phyloP scores from a whole-genome alignment of 306 rosid genomes.

The Cucurbita maxima region DNA sequence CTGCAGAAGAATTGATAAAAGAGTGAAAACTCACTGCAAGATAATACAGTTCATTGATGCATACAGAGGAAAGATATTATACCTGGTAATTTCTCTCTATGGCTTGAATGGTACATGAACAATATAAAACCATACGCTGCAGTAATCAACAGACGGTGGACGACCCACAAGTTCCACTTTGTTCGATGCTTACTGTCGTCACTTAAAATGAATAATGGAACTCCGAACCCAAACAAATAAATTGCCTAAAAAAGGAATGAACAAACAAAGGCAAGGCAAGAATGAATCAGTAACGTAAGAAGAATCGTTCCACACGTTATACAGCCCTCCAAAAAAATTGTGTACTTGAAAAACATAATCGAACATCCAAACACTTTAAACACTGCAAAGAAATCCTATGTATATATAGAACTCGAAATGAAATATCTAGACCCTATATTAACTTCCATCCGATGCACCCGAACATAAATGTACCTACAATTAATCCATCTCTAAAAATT shows the following conservation, averaged over 20 bases:
- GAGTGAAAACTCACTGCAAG: background rate
- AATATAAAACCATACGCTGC: slow-evolving; percentile 53
- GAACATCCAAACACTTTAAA: background rate
- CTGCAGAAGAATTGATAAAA: slow-evolving; percentile 28
- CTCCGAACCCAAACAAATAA: slow-evolving; percentile 64
- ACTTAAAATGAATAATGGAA: slow-evolving; percentile 59
- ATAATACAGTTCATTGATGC: background rate
- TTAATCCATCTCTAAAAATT: background rate
- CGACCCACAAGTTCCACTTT: slow-evolving; percentile 84
- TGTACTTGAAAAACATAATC: background rate
- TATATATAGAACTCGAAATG: background rate
- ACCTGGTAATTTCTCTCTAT: slow-evolving; percentile 92
- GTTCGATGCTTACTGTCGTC: slow-evolving; percentile 21
- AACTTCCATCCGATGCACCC: background rate
- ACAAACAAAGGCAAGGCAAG: slow-evolving; percentile 9
- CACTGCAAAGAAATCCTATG: background rate
- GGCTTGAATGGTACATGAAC: slow-evolving; percentile 82
- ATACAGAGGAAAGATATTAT: slow-evolving; percentile 5
- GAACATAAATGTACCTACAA: background rate
- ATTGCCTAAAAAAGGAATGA: slow-evolving; percentile 39
- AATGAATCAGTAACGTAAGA: slow-evolving; percentile 7
- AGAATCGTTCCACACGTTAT: background rate
- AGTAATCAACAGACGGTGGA: slow-evolving; percentile 63
- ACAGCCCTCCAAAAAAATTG: background rate
- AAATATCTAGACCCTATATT: background rate